Evolutionary conservation across 2,329 filamentous ascomycete species (phyloP), one percentile per base, ranked within the genome.

Genomic region (Ascochyta pisi): DNA sequence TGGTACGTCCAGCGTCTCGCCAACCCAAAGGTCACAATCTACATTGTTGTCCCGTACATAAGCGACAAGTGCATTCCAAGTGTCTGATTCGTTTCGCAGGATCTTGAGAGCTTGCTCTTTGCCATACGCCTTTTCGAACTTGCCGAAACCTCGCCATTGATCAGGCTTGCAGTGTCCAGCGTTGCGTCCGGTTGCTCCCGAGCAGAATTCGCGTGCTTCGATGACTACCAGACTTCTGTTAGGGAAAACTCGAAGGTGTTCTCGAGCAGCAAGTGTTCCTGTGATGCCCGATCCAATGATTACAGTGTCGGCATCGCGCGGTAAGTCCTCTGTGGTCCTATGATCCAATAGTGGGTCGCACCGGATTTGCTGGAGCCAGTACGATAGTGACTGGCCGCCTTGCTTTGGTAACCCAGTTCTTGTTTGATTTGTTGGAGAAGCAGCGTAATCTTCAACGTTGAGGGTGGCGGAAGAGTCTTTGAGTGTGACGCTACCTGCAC

Each of bases 261-360:
- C 65, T 33, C 61, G 65, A 2, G 66, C 55, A 10, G 66, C 51
- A 0, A 68, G 45, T 8, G 65, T 64, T 1, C 65, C 65, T 7
- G 60, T 67, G 27, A 70, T 60, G 23, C 75, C 74, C 8, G 69
- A 71, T 6, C 75, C 73, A 26, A 77, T 67, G 15, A 77, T 63
- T 10, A 76, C 58, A 38, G 72, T 73, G 54, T 77, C 69, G 26
- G 62, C 65, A 16, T 64, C 54, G 2, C 47, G 7, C 15, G 75
- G 73, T 9, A 77, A 50, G 1, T 63, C 47, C 9, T 63, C 37
- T 5, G 74, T 75, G 15, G 65, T 73, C 22, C 70, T 67, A 33
- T 73, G 62, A 26, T 69, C 58, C 7, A 70, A 31, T 2, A 70
- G 38, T 6, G 68, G 62, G 46, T 69, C 66, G 31, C 59, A 62